Conservation (phyloP, 768 basidiomycete species). For the Clitopilus hobsonii region DNA sequence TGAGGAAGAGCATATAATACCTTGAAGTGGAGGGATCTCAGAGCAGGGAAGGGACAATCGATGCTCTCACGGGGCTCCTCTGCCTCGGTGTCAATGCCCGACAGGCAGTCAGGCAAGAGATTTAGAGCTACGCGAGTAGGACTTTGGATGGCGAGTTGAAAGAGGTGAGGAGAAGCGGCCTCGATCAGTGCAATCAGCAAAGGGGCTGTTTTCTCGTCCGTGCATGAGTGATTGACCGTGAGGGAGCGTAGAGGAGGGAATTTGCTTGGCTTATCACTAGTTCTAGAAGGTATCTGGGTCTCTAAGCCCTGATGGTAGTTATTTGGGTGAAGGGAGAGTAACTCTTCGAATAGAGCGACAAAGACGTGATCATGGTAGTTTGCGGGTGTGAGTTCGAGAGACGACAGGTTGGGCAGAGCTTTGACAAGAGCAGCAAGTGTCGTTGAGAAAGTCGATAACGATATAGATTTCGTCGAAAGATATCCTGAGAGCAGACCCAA, state of each 20-base stretch:
- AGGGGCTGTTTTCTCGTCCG: conserved; percentile 23
- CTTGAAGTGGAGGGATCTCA: not conserved
- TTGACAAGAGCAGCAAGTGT: not conserved
- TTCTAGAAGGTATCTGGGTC: not conserved
- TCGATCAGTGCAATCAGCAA: conserved; percentile 20
- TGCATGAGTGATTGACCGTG: conserved; percentile 31
- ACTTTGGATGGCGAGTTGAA: conserved; percentile 24
- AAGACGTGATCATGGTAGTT: conserved; percentile 31
- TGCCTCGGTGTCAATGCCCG: conserved; percentile 18
- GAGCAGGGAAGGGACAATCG: not conserved
- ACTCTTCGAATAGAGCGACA: conserved; percentile 17
- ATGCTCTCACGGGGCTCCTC: not conserved
- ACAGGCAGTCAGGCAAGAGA: conserved; percentile 41
- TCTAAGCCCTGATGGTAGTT: too few relatives aligned
- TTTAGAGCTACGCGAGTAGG: conserved; percentile 38
- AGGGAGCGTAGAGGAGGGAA: conserved; percentile 20
- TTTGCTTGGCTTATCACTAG: not conserved
- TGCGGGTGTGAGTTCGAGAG: conserved; percentile 27
- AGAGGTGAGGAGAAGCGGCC: conserved; percentile 16
- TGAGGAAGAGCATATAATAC: not conserved
- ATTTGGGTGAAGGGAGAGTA: conserved; percentile 5
- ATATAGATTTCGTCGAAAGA: conserved; percentile 8
- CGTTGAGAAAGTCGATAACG: not conserved
- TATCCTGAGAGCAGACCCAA: conserved; percentile 13
- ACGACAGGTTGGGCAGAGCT: conserved; percentile 21